These are phyloP conservation scores for Colletotrichum tofieldiae DNA, from an alignment of 2,329 filamentous ascomycete species.

Conservation along the genomic window DNA sequence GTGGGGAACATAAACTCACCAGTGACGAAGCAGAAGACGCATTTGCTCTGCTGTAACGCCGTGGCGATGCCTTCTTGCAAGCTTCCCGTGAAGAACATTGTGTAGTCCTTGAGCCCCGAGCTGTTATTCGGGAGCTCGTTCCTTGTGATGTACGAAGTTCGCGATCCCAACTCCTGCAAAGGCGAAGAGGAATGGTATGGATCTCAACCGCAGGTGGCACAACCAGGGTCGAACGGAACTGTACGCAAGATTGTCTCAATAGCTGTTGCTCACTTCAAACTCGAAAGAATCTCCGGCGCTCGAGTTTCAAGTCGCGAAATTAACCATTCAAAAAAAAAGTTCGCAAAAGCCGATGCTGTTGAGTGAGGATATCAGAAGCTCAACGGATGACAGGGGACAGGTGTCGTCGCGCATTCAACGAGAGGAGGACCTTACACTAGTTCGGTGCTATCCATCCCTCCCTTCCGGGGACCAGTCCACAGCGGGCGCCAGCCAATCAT, in stretches of 20 bases:
- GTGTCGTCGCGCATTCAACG: conserved; percentile 29
- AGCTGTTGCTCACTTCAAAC: neutral
- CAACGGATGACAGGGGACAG: conserved; percentile 31
- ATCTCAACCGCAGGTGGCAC: conserved; percentile 1
- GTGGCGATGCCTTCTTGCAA: conserved; percentile 85
- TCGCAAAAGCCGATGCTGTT: conserved; percentile 2
- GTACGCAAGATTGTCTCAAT: neutral
- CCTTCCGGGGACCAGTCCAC: conserved; percentile 23
- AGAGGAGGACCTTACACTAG: conserved; percentile 5
- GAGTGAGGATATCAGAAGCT: conserved; percentile 11
- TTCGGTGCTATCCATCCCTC: conserved; percentile 6
- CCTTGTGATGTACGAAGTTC: neutral
- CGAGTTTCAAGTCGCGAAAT: neutral
- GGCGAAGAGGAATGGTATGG: neutral
- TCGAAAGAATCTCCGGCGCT: neutral
- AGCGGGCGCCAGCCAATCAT: neutral
- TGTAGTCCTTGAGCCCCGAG: conserved; percentile 22
- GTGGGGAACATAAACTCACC: conserved; percentile 63
- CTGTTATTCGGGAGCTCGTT: neutral
- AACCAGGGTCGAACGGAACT: neutral
- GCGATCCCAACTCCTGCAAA: neutral
- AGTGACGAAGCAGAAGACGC: conserved; percentile 88
- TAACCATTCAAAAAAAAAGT: neutral
- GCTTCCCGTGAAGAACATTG: conserved; percentile 87
- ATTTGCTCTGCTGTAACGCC: conserved; percentile 82